Evolutionary conservation across 2,329 filamentous ascomycete species (phyloP).

Genomic region (Neonectria faginata): DNA sequence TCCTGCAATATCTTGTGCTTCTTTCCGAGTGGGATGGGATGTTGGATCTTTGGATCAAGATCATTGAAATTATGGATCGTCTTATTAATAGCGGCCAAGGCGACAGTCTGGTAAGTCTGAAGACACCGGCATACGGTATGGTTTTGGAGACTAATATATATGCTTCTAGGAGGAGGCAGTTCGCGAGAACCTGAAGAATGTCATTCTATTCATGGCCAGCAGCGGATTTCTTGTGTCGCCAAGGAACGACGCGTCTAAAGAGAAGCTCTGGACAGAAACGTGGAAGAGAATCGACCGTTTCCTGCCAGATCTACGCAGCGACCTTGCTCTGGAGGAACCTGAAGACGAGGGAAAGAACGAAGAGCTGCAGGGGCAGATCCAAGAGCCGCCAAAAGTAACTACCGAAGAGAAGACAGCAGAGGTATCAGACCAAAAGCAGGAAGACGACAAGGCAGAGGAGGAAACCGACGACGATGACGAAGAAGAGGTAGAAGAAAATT

Average conservation of each 20-base stretch:
- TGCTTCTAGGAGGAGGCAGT: conserved; percentile 86
- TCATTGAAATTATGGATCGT: conserved; percentile 93
- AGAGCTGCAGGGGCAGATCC: not conserved
- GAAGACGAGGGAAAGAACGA: conserved; percentile 21
- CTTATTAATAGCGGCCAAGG: conserved; percentile 96
- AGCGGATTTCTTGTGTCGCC: conserved; percentile 86
- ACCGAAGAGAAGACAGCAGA: not conserved
- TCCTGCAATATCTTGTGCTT: conserved; percentile 90
- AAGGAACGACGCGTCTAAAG: conserved; percentile 64
- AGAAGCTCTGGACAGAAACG: conserved; percentile 70
- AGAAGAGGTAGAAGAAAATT: conserved; percentile 19
- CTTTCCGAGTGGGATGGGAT: conserved; percentile 89
- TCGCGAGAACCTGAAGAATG: conserved; percentile 94
- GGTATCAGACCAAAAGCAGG: not conserved
- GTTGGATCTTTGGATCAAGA: conserved; percentile 90
- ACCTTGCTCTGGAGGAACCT: conserved; percentile 65
- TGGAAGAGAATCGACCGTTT: conserved; percentile 76
- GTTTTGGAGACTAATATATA: conserved; percentile 27
- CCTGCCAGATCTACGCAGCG: conserved; percentile 68
- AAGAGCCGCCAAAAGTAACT: not conserved
- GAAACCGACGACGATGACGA: conserved; percentile 5
- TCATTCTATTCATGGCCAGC: conserved; percentile 93
- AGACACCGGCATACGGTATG: not conserved
- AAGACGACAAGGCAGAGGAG: conserved; percentile 5
- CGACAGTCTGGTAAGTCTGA: conserved; percentile 79